phyloP scores from a whole-genome alignment of 2,329 filamentous ascomycete species.

The Tolypocladium nubicola region DNA sequence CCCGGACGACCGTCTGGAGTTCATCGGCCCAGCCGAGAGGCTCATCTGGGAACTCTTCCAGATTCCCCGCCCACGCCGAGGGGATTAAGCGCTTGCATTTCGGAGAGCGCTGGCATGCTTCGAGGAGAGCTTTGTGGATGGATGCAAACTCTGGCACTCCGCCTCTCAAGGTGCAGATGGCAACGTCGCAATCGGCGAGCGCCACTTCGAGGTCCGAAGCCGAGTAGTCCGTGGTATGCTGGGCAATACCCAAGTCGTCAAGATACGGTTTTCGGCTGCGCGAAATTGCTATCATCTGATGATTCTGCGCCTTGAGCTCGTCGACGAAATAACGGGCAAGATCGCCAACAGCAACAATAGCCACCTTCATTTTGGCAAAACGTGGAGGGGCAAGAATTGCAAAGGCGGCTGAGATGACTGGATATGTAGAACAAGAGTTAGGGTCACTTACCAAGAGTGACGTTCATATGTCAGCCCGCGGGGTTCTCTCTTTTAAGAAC shows the following conservation, averaged over 20 bases:
- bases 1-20: background rate
- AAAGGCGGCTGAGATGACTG: too few species aligned
- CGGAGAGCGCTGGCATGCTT: conserved; percentile 1
- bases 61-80: conserved; percentile 1
- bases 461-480: too few species aligned
- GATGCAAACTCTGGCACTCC: background rate
- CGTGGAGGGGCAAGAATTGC: too few species aligned
- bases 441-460: too few species aligned
- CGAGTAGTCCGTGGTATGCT: conserved; percentile 1
- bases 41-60: conserved; percentile 3
- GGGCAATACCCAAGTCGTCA: background rate
- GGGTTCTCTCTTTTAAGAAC: too few species aligned
- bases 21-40: conserved; percentile 2
- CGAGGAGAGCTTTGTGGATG: conserved; percentile 2
- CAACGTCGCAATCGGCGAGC: conserved; percentile 2
- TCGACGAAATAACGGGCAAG: conserved; percentile 3
- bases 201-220: background rate
- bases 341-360: conserved; percentile 2
- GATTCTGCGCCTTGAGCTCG: background rate
- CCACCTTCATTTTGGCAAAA: background rate
- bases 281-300: background rate
- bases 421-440: too few species aligned
- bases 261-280: conserved; percentile 2
- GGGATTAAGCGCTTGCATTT: conserved; percentile 5
- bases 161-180: conserved; percentile 1